phyloP scores from a whole-genome alignment of 129 eudicot genomes.

The Tanacetum coccineum region DNA sequence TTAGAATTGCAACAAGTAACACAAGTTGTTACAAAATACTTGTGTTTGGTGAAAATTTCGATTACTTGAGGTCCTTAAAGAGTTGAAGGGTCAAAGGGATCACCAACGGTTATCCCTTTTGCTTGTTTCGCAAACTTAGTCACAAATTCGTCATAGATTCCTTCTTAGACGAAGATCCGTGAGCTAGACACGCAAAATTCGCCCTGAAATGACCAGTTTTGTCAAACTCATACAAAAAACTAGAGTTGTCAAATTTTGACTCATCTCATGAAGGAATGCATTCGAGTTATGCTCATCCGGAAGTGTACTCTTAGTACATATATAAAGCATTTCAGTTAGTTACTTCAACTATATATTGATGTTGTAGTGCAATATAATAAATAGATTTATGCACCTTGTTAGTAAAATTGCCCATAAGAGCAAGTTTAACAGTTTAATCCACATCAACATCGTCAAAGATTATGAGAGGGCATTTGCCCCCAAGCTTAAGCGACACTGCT shows the following conservation, averaged over 20 bases:
- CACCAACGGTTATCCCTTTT: conserved; percentile 65
- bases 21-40: not conserved
- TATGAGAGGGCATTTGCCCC: conserved; percentile 78
- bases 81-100: conserved; percentile 65
- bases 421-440: conserved; percentile 51
- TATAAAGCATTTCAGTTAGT: no score
- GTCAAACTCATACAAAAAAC: not conserved
- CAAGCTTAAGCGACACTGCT: conserved; percentile 63
- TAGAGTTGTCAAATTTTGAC: no score
- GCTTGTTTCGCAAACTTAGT: conserved; percentile 40
- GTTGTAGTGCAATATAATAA: not conserved
- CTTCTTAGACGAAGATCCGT: conserved; percentile 75
- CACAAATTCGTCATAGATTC: conserved; percentile 53
- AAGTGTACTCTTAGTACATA: no score
- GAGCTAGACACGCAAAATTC: conserved; percentile 73
- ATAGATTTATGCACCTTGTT: conserved; percentile 38
- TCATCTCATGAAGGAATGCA: no score
- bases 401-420: conserved; percentile 33
- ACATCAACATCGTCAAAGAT: conserved; percentile 71
- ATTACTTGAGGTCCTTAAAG: conserved; percentile 80
- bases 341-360: no score
- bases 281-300: no score
- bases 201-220: conserved; percentile 35
- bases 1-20: not conserved
- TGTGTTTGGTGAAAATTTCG: no score